Evolutionary conservation across 2,329 filamentous ascomycete genomes (phyloP).

Genomic region (Aspergillus floridensis): DNA sequence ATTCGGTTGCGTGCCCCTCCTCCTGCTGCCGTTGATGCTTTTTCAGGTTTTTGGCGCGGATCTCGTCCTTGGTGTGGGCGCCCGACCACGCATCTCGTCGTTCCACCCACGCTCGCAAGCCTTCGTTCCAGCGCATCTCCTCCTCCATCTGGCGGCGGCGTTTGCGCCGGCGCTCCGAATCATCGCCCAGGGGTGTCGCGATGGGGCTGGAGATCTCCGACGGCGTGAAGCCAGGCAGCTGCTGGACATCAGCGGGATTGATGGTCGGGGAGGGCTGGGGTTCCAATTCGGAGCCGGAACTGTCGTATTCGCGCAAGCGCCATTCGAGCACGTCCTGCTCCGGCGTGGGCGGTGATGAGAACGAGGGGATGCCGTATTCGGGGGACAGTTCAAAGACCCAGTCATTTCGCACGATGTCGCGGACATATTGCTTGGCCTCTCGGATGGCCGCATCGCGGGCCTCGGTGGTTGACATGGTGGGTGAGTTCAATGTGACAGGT

Average conservation of each 20-base stretch:
- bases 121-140: slow-evolving; percentile 75
- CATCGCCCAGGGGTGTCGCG: slow-evolving; percentile 42
- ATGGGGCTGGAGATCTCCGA: slow-evolving; percentile 9
- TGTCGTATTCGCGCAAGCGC: slow-evolving; percentile 38
- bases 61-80: slow-evolving; percentile 47
- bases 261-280: slow-evolving; percentile 18
- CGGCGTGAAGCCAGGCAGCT: slow-evolving; percentile 6
- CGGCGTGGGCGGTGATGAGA: slow-evolving; percentile 21
- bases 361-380: slow-evolving; percentile 17
- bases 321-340: slow-evolving; percentile 33
- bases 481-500: background rate
- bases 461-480: slow-evolving; percentile 24
- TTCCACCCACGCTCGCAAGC: slow-evolving; percentile 73
- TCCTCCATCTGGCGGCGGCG: slow-evolving; percentile 59
- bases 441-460: slow-evolving; percentile 40
- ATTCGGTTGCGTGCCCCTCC: background rate
- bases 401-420: slow-evolving; percentile 42
- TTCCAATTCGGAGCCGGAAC: slow-evolving; percentile 38
- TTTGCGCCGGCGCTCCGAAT: slow-evolving; percentile 54
- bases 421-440: slow-evolving; percentile 42
- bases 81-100: slow-evolving; percentile 83
- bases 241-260: background rate
- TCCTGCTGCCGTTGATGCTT: slow-evolving; percentile 3
- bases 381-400: slow-evolving; percentile 38
- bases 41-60: slow-evolving; percentile 20